Evolutionary conservation across 2,329 filamentous ascomycete genomes (phyloP).

Genomic region (Penicillium psychrosexuale): DNA sequence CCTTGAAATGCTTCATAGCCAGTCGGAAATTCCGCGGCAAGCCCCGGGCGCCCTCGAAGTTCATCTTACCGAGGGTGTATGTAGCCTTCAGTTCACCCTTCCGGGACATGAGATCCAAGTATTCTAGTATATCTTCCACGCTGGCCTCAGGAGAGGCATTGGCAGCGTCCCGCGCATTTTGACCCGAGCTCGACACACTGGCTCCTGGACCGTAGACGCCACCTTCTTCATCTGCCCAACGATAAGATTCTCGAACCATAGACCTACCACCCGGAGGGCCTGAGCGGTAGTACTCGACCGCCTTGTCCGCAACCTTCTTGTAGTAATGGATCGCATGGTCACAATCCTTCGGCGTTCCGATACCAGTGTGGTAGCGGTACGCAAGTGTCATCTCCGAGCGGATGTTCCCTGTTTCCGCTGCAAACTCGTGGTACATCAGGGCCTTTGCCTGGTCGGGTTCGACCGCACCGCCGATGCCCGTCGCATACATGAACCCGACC

Average conservation of each 20-base stretch:
- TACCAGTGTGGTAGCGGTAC: slow-evolving; percentile 78
- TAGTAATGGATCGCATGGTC: slow-evolving; percentile 84
- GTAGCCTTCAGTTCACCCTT: slow-evolving; percentile 87
- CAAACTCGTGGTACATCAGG: slow-evolving; percentile 90
- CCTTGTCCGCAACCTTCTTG: slow-evolving; percentile 89
- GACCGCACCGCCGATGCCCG: slow-evolving; percentile 78
- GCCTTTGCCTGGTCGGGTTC: slow-evolving; percentile 86
- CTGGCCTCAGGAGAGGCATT: slow-evolving; percentile 80
- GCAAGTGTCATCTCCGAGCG: slow-evolving; percentile 91
- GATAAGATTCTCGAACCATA: slow-evolving; percentile 73
- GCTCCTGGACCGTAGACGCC: slow-evolving; percentile 95
- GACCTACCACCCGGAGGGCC: slow-evolving; percentile 84
- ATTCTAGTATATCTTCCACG: slow-evolving; percentile 91
- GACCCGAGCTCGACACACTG: slow-evolving; percentile 81
- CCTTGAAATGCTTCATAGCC: slow-evolving; percentile 76
- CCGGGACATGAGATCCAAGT: slow-evolving; percentile 82
- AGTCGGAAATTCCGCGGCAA: slow-evolving; percentile 69
- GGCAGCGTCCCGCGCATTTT: slow-evolving; percentile 71
- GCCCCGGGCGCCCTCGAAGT: slow-evolving; percentile 80
- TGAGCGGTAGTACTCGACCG: slow-evolving; percentile 79
- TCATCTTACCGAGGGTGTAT: slow-evolving; percentile 77
- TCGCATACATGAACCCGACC: slow-evolving; percentile 93
- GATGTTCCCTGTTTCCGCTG: slow-evolving; percentile 76
- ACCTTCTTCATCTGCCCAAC: slow-evolving; percentile 84
- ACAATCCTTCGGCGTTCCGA: slow-evolving; percentile 81